Percentiles rank a stretch among this genome's conserved stretches.
Conservation (phyloP, 2,329 filamentous ascomycete genomes). For the Cladosporium sp. region DNA sequence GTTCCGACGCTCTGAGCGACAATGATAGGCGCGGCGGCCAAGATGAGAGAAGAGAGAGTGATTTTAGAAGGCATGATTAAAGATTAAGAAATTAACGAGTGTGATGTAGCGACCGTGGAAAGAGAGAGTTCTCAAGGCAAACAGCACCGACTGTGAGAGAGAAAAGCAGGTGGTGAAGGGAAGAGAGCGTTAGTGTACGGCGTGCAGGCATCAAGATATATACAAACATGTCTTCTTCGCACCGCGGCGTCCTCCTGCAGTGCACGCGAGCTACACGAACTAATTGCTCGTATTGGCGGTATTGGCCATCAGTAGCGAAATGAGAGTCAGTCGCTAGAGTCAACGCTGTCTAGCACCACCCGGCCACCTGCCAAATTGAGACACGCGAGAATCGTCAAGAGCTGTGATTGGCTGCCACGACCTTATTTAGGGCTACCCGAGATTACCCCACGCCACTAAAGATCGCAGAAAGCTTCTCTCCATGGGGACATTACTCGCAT, state of each 20-base stretch:
- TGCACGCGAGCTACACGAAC: neutral
- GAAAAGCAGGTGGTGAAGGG: neutral
- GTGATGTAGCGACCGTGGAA: conserved; percentile 7
- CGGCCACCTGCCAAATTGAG: neutral
- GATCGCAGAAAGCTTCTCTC: neutral
- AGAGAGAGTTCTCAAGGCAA: neutral
- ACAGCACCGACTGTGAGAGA: neutral
- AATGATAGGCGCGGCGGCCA: conserved; percentile 22
- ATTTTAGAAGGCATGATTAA: conserved; percentile 1
- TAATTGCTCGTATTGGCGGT: conserved; percentile 6
- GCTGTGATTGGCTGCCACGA: neutral
- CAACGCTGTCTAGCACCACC: neutral
- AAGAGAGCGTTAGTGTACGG: neutral
- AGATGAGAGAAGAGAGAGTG: conserved; percentile 24
- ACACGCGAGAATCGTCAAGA: neutral
- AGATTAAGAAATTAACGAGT: conserved; percentile 11
- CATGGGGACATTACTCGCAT: neutral
- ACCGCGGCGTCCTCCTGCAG: neutral
- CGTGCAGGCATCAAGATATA: neutral
- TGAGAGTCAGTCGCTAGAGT: conserved; percentile 4
- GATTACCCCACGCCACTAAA: conserved; percentile 12
- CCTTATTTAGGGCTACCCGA: neutral
- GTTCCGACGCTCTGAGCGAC: conserved; percentile 24
- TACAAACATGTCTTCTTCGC: neutral
- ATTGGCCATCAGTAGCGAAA: conserved; percentile 6